phyloP scores from a whole-genome alignment of 2,329 filamentous ascomycete genomes.

The Cephalotrichum gorgonifer region DNA sequence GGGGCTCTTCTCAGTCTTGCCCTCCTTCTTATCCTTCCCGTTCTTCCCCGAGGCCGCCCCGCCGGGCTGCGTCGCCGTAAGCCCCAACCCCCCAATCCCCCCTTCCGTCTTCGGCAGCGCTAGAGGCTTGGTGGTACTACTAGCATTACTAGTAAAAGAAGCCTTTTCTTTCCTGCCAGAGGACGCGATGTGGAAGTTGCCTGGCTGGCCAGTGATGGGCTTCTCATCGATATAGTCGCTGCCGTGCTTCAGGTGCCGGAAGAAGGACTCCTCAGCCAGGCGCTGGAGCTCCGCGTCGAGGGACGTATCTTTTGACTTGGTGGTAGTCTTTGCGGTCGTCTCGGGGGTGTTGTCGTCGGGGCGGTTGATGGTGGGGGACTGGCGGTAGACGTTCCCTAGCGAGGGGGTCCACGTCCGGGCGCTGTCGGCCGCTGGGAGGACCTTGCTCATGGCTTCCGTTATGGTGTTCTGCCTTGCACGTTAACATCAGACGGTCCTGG shows the following conservation, averaged over 20 bases:
- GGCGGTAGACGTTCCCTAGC: slow-evolving; percentile 40
- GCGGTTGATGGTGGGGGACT: slow-evolving; percentile 18
- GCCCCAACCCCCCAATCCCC: background rate
- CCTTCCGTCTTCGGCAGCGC: slow-evolving; percentile 2
- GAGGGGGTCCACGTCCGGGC: slow-evolving; percentile 45
- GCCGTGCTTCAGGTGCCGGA: slow-evolving; percentile 46
- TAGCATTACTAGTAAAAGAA: slow-evolving; percentile 10
- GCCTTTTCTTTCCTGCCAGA: slow-evolving; percentile 42
- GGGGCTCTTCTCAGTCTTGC: slow-evolving; percentile 23
- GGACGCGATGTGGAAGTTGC: slow-evolving; percentile 54
- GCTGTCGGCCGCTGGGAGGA: slow-evolving; percentile 38
- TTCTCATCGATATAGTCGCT: slow-evolving; percentile 60
- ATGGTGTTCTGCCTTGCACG: slow-evolving; percentile 35
- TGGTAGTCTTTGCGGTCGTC: slow-evolving; percentile 10
- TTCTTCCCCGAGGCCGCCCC: slow-evolving; percentile 20
- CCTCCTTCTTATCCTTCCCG: slow-evolving; percentile 21
- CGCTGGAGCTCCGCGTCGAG: slow-evolving; percentile 30
- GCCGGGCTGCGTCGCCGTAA: too few species aligned
- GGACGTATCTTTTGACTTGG: slow-evolving; percentile 19
- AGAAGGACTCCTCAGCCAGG: slow-evolving; percentile 46
- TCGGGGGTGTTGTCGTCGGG: slow-evolving; percentile 22
- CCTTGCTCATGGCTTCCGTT: slow-evolving; percentile 42
- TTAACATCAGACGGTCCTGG: background rate
- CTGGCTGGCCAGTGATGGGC: slow-evolving; percentile 55
- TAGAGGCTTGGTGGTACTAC: slow-evolving; percentile 3